Conservation (phyloP, 2,329 filamentous ascomycete genomes). For the Aspergillus neoniger region DNA sequence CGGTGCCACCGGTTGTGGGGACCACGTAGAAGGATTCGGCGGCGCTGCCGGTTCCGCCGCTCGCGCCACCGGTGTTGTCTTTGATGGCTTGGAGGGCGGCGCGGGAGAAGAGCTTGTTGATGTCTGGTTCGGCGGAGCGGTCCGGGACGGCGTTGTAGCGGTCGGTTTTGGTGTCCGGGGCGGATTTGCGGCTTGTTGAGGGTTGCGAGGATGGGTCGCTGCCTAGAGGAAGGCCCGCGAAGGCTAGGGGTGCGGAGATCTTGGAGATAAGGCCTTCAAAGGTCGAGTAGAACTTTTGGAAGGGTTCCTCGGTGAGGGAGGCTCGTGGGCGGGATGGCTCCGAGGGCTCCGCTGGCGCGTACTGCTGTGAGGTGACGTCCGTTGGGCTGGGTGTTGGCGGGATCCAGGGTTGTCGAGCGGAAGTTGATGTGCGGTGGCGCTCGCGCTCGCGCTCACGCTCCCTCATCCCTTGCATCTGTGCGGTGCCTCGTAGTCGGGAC, state of each 20-base stretch:
- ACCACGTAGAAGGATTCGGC: slow-evolving; percentile 88
- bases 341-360: slow-evolving; percentile 32
- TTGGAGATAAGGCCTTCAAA: slow-evolving; percentile 87
- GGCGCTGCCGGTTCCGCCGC: slow-evolving; percentile 57
- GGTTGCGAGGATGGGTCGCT: slow-evolving; percentile 39
- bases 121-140: slow-evolving; percentile 65
- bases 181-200: slow-evolving; percentile 33
- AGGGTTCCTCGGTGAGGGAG: slow-evolving; percentile 67
- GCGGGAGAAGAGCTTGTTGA: slow-evolving; percentile 79
- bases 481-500: slow-evolving; percentile 24
- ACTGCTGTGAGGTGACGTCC: slow-evolving; percentile 37
- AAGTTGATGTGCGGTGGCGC: slow-evolving; percentile 26
- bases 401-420: slow-evolving; percentile 36
- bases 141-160: slow-evolving; percentile 43
- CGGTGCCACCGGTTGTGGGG: slow-evolving; percentile 84
- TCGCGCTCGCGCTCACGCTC: slow-evolving; percentile 10
- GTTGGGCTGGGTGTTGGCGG: slow-evolving; percentile 38
- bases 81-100: slow-evolving; percentile 79
- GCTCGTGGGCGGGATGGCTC: slow-evolving; percentile 25
- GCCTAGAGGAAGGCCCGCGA: slow-evolving; percentile 83
- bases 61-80: slow-evolving; percentile 54
- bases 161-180: slow-evolving; percentile 41
- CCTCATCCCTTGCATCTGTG: slow-evolving; percentile 23
- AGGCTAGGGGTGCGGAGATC: slow-evolving; percentile 86
- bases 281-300: slow-evolving; percentile 86